phyloP scores from a whole-genome alignment of 2,329 filamentous ascomycete genomes.

The Xylariaceae sp. region DNA sequence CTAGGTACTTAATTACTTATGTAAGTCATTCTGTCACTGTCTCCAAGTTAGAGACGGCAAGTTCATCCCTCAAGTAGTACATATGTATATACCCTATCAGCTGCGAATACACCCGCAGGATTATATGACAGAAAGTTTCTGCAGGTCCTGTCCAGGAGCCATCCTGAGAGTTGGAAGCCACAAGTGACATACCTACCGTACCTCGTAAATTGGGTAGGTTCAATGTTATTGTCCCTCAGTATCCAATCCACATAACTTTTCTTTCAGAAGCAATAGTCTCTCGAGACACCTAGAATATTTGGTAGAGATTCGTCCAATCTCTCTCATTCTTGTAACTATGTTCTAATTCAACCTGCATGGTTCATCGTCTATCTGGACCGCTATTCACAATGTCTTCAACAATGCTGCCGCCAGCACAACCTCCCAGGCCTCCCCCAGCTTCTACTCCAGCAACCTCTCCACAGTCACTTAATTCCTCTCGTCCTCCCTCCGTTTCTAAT shows the following conservation, averaged over 20 bases:
- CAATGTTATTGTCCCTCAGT: no score
- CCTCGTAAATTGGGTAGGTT: no score
- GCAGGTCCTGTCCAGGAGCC: not conserved
- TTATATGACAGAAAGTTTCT: no score
- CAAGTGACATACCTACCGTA: not conserved
- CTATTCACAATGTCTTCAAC: not conserved
- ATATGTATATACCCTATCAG: no score
- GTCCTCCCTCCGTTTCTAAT: conserved; percentile 13
- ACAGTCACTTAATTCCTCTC: conserved; percentile 8
- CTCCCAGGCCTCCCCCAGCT: conserved; percentile 19
- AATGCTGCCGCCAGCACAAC: conserved; percentile 1
- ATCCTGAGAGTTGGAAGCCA: not conserved
- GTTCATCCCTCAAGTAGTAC: no score
- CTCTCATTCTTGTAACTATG: not conserved
- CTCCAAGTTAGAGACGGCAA: no score
- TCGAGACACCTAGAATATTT: not conserved
- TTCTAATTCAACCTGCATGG: no score
- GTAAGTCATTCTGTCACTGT: no score
- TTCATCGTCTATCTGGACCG: not conserved
- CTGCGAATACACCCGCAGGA: no score
- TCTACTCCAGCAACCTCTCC: conserved; percentile 19
- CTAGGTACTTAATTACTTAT: no score
- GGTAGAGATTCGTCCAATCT: not conserved
- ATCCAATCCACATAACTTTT: no score
- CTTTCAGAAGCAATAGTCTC: no score